Evolutionary conservation across 345 rosid genomes (phyloP).

Genomic region (Eucalyptus pauciflora): DNA sequence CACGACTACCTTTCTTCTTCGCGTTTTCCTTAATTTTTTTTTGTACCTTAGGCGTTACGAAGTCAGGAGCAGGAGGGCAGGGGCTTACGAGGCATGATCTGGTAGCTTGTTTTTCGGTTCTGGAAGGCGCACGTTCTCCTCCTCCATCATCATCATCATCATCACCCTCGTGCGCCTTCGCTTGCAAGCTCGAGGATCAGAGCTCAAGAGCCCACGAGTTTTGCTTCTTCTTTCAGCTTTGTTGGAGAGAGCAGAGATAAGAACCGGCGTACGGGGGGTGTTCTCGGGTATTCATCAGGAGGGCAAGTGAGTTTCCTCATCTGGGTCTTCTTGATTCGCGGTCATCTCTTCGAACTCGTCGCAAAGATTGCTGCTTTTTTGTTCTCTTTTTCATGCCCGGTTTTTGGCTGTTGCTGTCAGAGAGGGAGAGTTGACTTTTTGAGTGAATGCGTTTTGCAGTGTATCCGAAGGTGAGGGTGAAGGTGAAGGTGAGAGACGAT

Average conservation of each 20-base stretch:
- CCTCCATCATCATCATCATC: not conserved
- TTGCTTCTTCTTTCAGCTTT: not conserved
- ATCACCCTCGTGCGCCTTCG: not conserved
- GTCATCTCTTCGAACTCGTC: not conserved
- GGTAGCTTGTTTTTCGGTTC: not conserved
- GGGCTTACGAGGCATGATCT: not conserved
- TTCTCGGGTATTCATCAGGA: not conserved
- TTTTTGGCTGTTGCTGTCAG: rapidly evolving
- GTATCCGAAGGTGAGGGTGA: slow-evolving; percentile 55
- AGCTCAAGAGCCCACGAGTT: not conserved
- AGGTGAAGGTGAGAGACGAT: slow-evolving; percentile 13
- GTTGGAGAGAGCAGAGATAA: not conserved
- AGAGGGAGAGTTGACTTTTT: not conserved
- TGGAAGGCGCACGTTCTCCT: not conserved
- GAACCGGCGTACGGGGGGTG: not conserved
- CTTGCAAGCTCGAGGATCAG: not conserved
- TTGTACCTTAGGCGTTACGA: not conserved
- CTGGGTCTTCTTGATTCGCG: not conserved
- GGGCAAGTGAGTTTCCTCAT: not conserved
- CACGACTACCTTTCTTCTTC: not conserved
- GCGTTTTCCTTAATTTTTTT: not conserved
- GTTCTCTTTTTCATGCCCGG: not conserved
- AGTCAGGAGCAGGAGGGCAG: not conserved
- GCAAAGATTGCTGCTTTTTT: not conserved
- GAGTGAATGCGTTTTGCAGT: slow-evolving; percentile 12